Evolutionary conservation across 2,329 filamentous ascomycete genomes (phyloP), one percentile per base, ranked within the genome.

Genomic region (Exserohilum rostratum): DNA sequence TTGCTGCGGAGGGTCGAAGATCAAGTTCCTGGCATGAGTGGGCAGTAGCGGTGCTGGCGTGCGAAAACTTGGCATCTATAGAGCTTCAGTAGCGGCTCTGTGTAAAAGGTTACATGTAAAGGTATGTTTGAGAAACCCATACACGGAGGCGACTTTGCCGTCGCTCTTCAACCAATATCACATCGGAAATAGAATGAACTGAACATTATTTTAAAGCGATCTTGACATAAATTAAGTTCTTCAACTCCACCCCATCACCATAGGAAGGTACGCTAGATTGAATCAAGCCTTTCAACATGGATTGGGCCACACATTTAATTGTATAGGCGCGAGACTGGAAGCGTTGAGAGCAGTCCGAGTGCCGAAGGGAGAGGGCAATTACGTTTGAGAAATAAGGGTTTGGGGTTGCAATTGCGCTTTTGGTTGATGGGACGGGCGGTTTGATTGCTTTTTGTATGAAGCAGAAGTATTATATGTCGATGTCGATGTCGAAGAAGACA

Each of bases 1-100:
- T 60, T 82, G 60, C 58, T 81, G 57, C 65, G 63, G 47, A 73
- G 79, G 47, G 60, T 81, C 13, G 70, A 70, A 55, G 79, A 81
- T 62, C 79, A 82, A 65, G 57, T 76, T 15, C 70, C 72, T 5
- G 61, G 62, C 42, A 53, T 68, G 27, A 62, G 69, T 44, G 57
- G 64, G 4, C 46, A 49, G 18, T 12, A 34, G 20, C 6, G 13
- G 11, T n/a, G 5, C 11, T 6, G 20, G 11, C 22, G 12, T 7
- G 12, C 37, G 12, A 4, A 12, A 35, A 7, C 13, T n/a, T 9
- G 7, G 43, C 13, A 25, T 35, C 13, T 6, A 42, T n/a, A 11
- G 2, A 48, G 9, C 10, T 34, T 11, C 10, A 11, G 30, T 22
- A 6, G 31, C 4, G 13, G 42, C 9, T 7, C 5, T 34, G 13